Base-by-base conservation (phyloP, 176 grass and related monocot species). In the Phragmites australis region DNA sequence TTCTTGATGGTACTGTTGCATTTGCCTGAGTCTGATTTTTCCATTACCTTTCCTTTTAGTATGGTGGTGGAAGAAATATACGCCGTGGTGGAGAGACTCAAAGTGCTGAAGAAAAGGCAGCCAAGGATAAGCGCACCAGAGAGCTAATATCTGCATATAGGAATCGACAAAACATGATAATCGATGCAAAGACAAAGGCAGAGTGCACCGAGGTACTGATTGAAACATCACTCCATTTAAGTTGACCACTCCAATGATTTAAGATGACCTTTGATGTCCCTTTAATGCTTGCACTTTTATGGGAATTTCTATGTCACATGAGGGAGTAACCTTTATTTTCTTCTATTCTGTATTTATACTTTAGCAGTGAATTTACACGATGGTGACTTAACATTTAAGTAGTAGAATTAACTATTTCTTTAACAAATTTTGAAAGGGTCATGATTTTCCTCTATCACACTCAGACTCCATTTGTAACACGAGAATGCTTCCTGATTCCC, bases 31-130 rank as follows among this genome's bases (percentile, higher is more conserved):
- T 82, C 42, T 81, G 51, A 86, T 67, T 43, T 69, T 72, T 56
- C 15, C 31, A 40, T 79, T 46, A 27, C 39, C 22, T 60, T 88
- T 92, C 26, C 44, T 92, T 44, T 83, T 84, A 93, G 90, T 93
- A 84, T 78, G 87, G 87, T 59, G 87, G 90, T 68, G 90, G 90
- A 83, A 93, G 84, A 84, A 87, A 83, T 87, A 93, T 89, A 71
- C 63, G 37, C 30, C 87, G 71, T 41, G 90, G 90, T 73, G 90
- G 88, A 83, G 76, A 81, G 44, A 70, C 68, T 72, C 71, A 39
- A 78, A 87, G 64, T 87, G 71, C 80, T 46, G 84, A 93, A 89
- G 87, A 87, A 74, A 93, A 89, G 17, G 76, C 63, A 69, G 63
- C 84, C 45, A 93, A 89, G 62, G 87, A 84, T 78, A 89, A 87